phyloP scores from a whole-genome alignment of 1,139 yeast species.

The Diutina sp. region DNA sequence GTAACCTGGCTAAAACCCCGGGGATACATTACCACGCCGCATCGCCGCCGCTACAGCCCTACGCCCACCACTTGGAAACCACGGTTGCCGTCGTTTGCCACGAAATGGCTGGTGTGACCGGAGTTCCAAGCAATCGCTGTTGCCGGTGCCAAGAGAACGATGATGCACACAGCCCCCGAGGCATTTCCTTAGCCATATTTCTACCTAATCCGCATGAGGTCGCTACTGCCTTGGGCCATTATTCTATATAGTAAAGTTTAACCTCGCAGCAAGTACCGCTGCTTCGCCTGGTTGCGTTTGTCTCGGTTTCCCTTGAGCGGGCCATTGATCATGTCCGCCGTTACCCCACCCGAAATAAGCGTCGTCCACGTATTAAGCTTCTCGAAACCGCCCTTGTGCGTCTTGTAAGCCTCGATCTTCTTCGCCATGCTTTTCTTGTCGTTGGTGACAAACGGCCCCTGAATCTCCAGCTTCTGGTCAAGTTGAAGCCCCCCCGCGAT shows the following conservation, averaged over 20 bases:
- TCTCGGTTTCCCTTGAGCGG: constrained; percentile 23
- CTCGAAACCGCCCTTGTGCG: constrained; percentile 62
- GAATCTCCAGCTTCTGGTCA: constrained; percentile 70
- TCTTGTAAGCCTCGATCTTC: constrained; percentile 62
- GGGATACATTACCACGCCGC: neutral
- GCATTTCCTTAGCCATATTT: neutral
- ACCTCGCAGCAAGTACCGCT: constrained; percentile 11
- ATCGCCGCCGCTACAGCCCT: neutral
- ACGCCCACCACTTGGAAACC: neutral
- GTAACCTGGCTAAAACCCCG: neutral
- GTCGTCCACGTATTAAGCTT: constrained; percentile 56
- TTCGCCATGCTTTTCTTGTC: constrained; percentile 46
- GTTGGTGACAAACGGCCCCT: constrained; percentile 83
- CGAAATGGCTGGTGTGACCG: neutral
- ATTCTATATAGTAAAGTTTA: neutral
- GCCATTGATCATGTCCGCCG: constrained; percentile 29
- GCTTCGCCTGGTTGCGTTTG: constrained; percentile 17
- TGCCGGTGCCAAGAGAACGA: neutral
- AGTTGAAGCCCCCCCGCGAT: constrained; percentile 67
- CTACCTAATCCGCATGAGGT: neutral
- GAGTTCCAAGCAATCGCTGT: neutral
- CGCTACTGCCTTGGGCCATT: neutral
- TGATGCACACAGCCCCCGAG: neutral
- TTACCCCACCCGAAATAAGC: constrained; percentile 51
- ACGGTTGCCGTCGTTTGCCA: too few relatives aligned